These are phyloP conservation scores for Xylariaceae sp. DNA, from an alignment of 2,329 filamentous ascomycete species.

Conservation along the genomic window DNA sequence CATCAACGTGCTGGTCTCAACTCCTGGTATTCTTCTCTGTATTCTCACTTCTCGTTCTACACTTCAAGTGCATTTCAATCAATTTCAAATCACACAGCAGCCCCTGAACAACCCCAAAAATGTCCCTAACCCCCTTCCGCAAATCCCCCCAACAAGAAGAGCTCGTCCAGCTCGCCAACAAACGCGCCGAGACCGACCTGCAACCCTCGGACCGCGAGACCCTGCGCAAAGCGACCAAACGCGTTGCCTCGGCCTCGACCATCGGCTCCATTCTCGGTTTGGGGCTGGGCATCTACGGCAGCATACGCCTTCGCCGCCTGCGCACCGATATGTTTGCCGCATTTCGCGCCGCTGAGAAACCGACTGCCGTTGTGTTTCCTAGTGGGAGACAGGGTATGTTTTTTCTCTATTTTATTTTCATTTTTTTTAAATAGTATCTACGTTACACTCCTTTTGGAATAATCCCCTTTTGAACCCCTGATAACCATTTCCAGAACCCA, in stretches of 20 bases:
- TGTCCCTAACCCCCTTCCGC: constrained; percentile 35
- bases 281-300: constrained; percentile 52
- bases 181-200: constrained; percentile 53
- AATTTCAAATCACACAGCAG: no score
- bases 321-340: constrained; percentile 56
- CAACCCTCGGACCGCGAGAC: constrained; percentile 52
- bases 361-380: constrained; percentile 56
- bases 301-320: constrained; percentile 50
- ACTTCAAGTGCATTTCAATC: no score
- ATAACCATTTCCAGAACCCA: constrained; percentile 39
- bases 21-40: no score
- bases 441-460: no score
- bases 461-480: no score
- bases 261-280: constrained; percentile 57
- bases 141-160: constrained; percentile 39
- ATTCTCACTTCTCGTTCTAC: no score
- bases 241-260: constrained; percentile 49
- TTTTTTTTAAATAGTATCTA: no score
- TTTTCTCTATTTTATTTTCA: no score
- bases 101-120: constrained; percentile 4
- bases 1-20: no score
- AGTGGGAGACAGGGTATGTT: constrained; percentile 51
- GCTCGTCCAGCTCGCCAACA: constrained; percentile 49
- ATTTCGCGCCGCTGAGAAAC: constrained; percentile 56
- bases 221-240: constrained; percentile 49